Evolutionary conservation across 2,329 filamentous ascomycete genomes (phyloP).

Genomic region (Botrytis pseudocinerea): DNA sequence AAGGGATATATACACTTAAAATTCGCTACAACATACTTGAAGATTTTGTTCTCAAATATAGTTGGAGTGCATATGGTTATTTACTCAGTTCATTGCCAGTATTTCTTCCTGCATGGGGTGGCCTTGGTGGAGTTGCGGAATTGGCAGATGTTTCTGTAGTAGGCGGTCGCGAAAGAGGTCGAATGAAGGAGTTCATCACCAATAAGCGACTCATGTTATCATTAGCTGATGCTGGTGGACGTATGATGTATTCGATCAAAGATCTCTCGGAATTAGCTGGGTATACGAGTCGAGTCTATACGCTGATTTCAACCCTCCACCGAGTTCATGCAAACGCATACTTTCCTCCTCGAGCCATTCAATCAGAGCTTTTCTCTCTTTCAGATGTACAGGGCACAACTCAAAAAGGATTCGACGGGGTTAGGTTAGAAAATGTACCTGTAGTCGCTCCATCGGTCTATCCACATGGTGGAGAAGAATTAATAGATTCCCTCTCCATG

Average conservation of each 20-base stretch:
- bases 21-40: conserved; percentile 99
- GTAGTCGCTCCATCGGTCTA: conserved; percentile 86
- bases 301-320: conserved; percentile 90
- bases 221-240: conserved; percentile 88
- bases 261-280: conserved; percentile 94
- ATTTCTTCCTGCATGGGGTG: conserved; percentile 92
- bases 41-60: conserved; percentile 97
- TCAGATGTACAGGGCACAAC: conserved; percentile 91
- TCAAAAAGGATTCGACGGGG: conserved; percentile 92
- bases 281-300: conserved; percentile 94
- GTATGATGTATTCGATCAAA: conserved; percentile 99
- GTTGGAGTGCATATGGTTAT: conserved; percentile 97
- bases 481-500: conserved; percentile 85
- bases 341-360: conserved; percentile 63
- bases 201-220: conserved; percentile 99
- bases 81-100: conserved; percentile 89
- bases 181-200: conserved; percentile 99
- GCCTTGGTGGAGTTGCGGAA: conserved; percentile 72
- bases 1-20: conserved; percentile 95
- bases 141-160: conserved; percentile 53
- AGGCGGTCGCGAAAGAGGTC: conserved; percentile 69
- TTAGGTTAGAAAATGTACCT: conserved; percentile 89
- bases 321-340: conserved; percentile 91
- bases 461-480: conserved; percentile 87
- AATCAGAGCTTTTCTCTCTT: conserved; percentile 81